Base-by-base conservation (phyloP, 2,329 filamentous ascomycete genomes). In the Ceratocystis cubensis region DNA sequence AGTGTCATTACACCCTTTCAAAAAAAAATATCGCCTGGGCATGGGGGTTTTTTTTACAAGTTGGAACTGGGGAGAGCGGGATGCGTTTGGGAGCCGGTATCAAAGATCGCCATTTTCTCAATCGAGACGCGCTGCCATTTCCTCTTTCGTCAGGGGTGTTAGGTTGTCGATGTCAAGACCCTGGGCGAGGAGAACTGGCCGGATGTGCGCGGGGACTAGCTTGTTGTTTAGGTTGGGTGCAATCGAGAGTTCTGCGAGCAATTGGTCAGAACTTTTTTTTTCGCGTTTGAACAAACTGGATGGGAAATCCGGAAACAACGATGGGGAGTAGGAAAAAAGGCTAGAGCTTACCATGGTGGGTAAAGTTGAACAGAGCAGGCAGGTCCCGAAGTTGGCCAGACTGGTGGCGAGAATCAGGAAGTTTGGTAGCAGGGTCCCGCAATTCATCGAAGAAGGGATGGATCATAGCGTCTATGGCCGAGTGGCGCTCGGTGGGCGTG, bases 371-470 rank as follows among this genome's bases (percentile, higher is more conserved):
- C 65, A 99, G 83, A 59, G 83, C 82, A 25, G 94, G 94, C 64
- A 99, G 79, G 69, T 96, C 92, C 74, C 88, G 88, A 63, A 88
- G 78, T 61, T 88, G 82, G 69, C 88, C 88, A 71, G 88, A 89
- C 69, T 89, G 84, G 77, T 96, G 91, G 75, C 94, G 88, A 28
- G 94, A 99, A 76, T 99, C 94, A 8, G 93, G 94, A 70, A 99
- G 82, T 75, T 88, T 89, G 68, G 92, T 97, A 75, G 76, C 86
- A n/a, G 91, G 90, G 73, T 96, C 91, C 73, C 94, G 85, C 70
- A 99, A 82, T 77, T 99, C 94, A 73, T 99, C 93, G 74, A 99
- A 99, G 83, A 97, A 99, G 46, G 94, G 91, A 73, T 99, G 94
- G 67, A 95, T 88, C 92, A 99, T 96, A 64, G 94, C 94, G 73